These are phyloP conservation scores for Rhizopogon vulgaris DNA, from an alignment of 768 basidiomycete species.

Conservation along the genomic window DNA sequence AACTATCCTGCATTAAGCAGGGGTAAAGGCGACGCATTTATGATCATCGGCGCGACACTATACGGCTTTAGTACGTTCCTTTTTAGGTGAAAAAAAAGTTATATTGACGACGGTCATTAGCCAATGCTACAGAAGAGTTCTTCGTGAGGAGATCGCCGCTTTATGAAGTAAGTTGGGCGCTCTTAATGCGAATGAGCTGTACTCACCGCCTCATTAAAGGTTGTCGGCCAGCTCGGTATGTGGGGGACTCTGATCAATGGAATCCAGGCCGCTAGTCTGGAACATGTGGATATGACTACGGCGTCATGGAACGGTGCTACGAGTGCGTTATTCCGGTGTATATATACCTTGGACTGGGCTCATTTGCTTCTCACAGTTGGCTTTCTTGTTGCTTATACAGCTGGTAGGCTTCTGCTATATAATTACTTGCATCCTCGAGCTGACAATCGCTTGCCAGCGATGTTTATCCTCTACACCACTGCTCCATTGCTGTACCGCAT, in stretches of 20 bases:
- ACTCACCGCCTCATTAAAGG: constrained; percentile 28
- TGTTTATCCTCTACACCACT: constrained; percentile 81
- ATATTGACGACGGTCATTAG: constrained; percentile 28
- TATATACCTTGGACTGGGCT: neutral
- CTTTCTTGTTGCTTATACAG: constrained; percentile 45
- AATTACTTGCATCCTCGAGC: neutral
- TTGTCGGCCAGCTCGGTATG: constrained; percentile 82
- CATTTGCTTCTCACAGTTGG: constrained; percentile 33
- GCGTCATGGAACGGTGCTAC: constrained; percentile 71
- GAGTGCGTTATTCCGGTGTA: constrained; percentile 41
- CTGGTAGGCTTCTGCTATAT: constrained; percentile 20
- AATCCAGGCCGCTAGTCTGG: constrained; percentile 69
- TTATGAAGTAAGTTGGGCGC: constrained; percentile 50
- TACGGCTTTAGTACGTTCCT: constrained; percentile 73
- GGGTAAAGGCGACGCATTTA: constrained; percentile 80
- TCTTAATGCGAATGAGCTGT: neutral
- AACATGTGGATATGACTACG: constrained; percentile 58
- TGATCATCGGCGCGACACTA: constrained; percentile 80
- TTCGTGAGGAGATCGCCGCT: constrained; percentile 74
- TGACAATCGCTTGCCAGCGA: constrained; percentile 37
- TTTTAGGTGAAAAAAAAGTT: neutral
- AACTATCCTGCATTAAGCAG: constrained; percentile 58
- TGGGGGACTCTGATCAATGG: constrained; percentile 79
- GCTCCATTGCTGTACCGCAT: constrained; percentile 83
- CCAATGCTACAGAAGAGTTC: constrained; percentile 86